Conservation (phyloP, 2,329 filamentous ascomycete genomes). For the Colletotrichum incanum region DNA sequence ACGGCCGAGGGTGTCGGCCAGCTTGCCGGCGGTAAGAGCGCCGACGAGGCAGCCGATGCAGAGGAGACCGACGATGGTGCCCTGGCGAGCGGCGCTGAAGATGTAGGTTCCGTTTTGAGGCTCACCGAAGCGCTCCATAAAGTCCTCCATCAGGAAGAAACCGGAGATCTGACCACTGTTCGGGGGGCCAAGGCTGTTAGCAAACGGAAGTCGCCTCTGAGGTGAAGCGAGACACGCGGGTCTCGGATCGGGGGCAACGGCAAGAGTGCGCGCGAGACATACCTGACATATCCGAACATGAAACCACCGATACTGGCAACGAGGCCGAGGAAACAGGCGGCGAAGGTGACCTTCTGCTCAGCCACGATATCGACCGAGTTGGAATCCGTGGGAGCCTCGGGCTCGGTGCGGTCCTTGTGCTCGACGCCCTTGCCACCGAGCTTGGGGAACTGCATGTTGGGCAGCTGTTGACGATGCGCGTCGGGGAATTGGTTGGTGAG, state of each 20-base stretch:
- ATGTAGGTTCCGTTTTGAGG: constrained; percentile 56
- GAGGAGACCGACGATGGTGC: constrained; percentile 75
- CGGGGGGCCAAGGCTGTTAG: constrained; percentile 2
- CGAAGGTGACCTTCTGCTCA: constrained; percentile 53
- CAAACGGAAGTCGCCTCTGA: not conserved
- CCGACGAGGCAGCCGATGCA: constrained; percentile 73
- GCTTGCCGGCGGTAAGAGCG: constrained; percentile 70
- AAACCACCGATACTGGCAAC: constrained; percentile 71
- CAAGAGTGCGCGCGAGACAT: constrained; percentile 43
- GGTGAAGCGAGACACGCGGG: not conserved
- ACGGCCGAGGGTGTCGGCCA: constrained; percentile 75
- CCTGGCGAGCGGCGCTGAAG: constrained; percentile 74
- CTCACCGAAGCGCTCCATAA: constrained; percentile 67
- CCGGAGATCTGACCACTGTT: constrained; percentile 72
- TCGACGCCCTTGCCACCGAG: constrained; percentile 39
- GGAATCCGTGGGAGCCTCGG: constrained; percentile 18
- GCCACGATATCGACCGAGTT: constrained; percentile 28
- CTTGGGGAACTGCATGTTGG: constrained; percentile 41
- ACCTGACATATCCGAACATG: constrained; percentile 73
- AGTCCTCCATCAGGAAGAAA: constrained; percentile 74
- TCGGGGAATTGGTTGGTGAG: constrained; percentile 1
- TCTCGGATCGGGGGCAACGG: not conserved
- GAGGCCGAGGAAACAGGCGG: constrained; percentile 64
- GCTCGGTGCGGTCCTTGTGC: constrained; percentile 31
- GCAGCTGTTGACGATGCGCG: constrained; percentile 11